Base-by-base conservation (phyloP, 2,329 filamentous ascomycete species). In the Fusarium proliferatum region DNA sequence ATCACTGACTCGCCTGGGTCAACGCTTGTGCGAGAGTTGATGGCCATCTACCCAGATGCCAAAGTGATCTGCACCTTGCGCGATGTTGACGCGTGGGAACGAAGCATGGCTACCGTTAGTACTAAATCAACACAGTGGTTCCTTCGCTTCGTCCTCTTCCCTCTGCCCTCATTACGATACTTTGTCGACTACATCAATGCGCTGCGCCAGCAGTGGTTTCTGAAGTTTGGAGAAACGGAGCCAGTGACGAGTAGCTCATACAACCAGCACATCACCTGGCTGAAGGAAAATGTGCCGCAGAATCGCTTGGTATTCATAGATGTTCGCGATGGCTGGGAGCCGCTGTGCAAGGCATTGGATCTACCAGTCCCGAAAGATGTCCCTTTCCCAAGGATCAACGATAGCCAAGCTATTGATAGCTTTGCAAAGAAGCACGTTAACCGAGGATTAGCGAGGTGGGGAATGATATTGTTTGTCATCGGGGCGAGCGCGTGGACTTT, bases 401-500 rank as follows among this genome's bases (percentile, higher is more conserved):
- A 52, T 36, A 52, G 48, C 6, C 48, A 26, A 3, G 30, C 48
- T 15, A 36, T 52, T 8, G 30, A 52, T 6, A 8, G 3, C 3
- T 52, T 52, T 52, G 48, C 48, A 6, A 52, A 26, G 9, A 52
- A 36, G 9, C n/a, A 26, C 2, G 2, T 36, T 4, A 19, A 11
- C 9, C 11, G 30, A 36, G 48, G 30, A 2, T 3, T 52, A 17
- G 0, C 5, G 0, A 52, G 30, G 9, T 52, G 30, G 48, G 48
- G 48, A 3, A 3, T 26, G 8, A 36, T 36, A 15, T 15, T 52
- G 8, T 8, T 13, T 0, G 30, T 52, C 4, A 4, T 26, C 1
- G n/a, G 30, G 9, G 6, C 3, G 12, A 15, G 48, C 6, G n/a
- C 16, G 30, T 36, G 48, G 30, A 15, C 16, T 23, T 16, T 30